A percentile compares a stretch with the other conserved stretches of the same genome.
phyloP scores from a whole-genome alignment of 2,329 filamentous ascomycete genomes.

The Leptographium radiaticola region DNA sequence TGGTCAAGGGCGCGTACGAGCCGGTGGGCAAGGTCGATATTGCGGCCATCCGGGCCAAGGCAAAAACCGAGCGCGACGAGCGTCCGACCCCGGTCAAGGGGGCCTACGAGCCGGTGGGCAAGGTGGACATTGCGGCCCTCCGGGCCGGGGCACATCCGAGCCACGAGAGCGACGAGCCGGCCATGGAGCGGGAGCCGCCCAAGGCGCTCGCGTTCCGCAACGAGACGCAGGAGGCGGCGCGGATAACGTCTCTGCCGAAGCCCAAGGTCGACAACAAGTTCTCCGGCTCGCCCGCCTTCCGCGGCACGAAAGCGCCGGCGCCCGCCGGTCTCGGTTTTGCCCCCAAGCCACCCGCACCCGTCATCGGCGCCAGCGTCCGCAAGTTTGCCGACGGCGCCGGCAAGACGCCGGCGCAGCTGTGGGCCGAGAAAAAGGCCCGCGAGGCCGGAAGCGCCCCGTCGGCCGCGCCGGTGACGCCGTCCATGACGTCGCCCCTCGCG shows the following conservation, averaged over 20 bases:
- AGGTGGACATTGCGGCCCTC: slow-evolving; percentile 72
- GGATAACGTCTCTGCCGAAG: slow-evolving; percentile 79
- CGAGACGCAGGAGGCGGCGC: slow-evolving; percentile 46
- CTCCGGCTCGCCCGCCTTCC: slow-evolving; percentile 55
- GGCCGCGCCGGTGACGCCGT: slow-evolving; percentile 26
- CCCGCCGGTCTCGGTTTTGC: slow-evolving; percentile 55
- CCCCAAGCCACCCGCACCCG: slow-evolving; percentile 46
- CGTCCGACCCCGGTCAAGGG: slow-evolving; percentile 78
- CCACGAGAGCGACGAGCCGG: slow-evolving; percentile 19
- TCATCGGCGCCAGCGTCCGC: slow-evolving; percentile 72
- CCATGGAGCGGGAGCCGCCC: slow-evolving; percentile 24
- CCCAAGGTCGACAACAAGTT: slow-evolving; percentile 92
- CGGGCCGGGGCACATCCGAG: slow-evolving; percentile 25
- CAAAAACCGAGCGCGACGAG: slow-evolving; percentile 21
- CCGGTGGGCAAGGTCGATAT: slow-evolving; percentile 96
- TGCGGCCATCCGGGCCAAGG: slow-evolving; percentile 75
- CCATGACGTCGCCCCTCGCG: slow-evolving; percentile 27
- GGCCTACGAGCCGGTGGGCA: slow-evolving; percentile 63
- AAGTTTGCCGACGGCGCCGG: slow-evolving; percentile 91
- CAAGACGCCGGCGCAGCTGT: slow-evolving; percentile 92
- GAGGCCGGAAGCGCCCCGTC: slow-evolving; percentile 41
- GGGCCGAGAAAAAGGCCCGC: slow-evolving; percentile 93
- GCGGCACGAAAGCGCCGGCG: slow-evolving; percentile 78
- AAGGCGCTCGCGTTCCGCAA: slow-evolving; percentile 64
- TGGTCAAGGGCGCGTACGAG: slow-evolving; percentile 87